Evolutionary conservation across 805 yeast genomes (phyloP), one percentile per base, ranked within the genome.

Genomic region (Zygotorulaspora danielsina): DNA sequence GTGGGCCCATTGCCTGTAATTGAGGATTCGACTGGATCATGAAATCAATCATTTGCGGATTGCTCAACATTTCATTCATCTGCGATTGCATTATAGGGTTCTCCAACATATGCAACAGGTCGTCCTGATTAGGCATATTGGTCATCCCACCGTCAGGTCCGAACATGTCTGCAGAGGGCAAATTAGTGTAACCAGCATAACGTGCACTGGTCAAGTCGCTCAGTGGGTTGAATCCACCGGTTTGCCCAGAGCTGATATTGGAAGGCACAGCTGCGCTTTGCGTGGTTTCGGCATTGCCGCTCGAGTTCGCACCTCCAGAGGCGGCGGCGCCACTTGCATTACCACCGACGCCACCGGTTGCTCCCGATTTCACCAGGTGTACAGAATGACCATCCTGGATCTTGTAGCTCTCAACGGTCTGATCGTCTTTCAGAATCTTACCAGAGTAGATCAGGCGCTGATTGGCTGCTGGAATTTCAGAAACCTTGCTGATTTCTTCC

Each of bases 371-470:
- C 21, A 90, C 97, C 51, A 93, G 59, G 65, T 90, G 98, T 46
- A 90, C 70, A 0, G 96, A 81, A 61, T 86, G 94, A 19, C 94
- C 96, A 40, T 76, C 67, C 63, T 85, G 85, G 57, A 90, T 77
- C 61, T 86, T 86, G 68, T 90, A 90, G 3, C 77, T 67, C 12
- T 72, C 79, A 7, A 90, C 64, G 5, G 84, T 74, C 50, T 89
- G 93, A 25, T 69, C 70, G 56, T 90, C 96, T 63, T 89, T 89
- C 57, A 90, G 73, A 22, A 93, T 95, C 51, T 90, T 82, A 28
- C 98, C 98, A 2, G 96, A 84, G 67, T 84, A 90, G 56, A 90
- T 89, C 58, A 90, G 72, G 43, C 97, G 74, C 65, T 89, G 97
- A 45, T 82, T 76, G n/a, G 73, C 82, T 1, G 76, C 78, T 4